Conservation (phyloP, 805 yeast genomes). For the Alloascoidea africana region DNA sequence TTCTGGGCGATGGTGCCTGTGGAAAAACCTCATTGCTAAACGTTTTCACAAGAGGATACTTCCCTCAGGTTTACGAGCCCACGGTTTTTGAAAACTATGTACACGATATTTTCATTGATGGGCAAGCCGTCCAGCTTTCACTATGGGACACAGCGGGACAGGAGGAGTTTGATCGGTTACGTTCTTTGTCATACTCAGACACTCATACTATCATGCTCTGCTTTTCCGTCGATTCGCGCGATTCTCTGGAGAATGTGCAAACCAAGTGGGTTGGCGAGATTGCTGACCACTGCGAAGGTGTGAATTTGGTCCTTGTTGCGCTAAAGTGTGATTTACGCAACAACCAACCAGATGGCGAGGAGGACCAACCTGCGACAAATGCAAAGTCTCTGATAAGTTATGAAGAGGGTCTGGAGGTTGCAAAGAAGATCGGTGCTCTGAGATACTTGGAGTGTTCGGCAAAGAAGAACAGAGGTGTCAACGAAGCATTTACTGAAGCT, state of each 20-base stretch:
- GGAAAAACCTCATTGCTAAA: conserved; percentile 92
- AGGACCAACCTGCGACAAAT: conserved; percentile 13
- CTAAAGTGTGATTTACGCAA: conserved; percentile 85
- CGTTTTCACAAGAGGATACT: conserved; percentile 93
- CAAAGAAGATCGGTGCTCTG: conserved; percentile 85
- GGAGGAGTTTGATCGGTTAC: conserved; percentile 89
- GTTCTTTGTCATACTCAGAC: conserved; percentile 86
- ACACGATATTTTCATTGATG: conserved; percentile 92
- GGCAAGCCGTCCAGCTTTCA: conserved; percentile 81
- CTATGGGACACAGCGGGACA: conserved; percentile 99
- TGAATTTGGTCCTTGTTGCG: conserved; percentile 84
- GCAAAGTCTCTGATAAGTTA: conserved; percentile 47
- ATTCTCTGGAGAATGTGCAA: conserved; percentile 88
- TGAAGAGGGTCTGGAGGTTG: conserved; percentile 88
- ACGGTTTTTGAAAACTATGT: conserved; percentile 96
- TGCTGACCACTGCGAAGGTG: conserved; percentile 94
- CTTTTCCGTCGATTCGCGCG: conserved; percentile 86
- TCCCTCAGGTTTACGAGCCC: conserved; percentile 97
- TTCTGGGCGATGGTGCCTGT: conserved; percentile 75
- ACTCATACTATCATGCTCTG: conserved; percentile 96
- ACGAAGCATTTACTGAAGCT: conserved; percentile 97
- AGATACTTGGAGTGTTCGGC: conserved; percentile 96
- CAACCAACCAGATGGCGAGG: conserved; percentile 35
- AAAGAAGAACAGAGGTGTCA: conserved; percentile 92
- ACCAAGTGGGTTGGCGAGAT: conserved; percentile 96